Evolutionary conservation across 192 early-diverging fungal genomes (phyloP).

Genomic region (Funneliformis mosseae): DNA sequence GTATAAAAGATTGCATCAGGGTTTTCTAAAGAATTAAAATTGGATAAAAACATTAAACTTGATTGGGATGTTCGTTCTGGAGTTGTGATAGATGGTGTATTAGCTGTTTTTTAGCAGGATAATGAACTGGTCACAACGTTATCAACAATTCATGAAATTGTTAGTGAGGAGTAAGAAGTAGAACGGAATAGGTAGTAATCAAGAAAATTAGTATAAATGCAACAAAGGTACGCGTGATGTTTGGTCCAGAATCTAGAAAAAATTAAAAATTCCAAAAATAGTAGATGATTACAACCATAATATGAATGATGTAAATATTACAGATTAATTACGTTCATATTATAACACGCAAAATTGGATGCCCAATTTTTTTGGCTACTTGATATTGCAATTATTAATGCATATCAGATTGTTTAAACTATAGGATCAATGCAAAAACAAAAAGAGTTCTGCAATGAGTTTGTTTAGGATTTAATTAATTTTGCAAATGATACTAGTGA

Average conservation of each 20-base stretch:
- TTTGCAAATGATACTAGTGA: background rate
- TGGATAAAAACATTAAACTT: too few species aligned
- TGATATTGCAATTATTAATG: constrained; percentile 27
- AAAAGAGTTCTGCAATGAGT: constrained; percentile 19
- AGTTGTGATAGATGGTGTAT: constrained; percentile 22
- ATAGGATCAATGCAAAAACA: background rate
- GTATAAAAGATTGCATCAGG: constrained; percentile 15
- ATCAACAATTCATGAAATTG: constrained; percentile 38
- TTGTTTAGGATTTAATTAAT: constrained; percentile 17
- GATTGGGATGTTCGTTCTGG: constrained; percentile 32
- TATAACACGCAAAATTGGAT: constrained; percentile 33
- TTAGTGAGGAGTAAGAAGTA: background rate
- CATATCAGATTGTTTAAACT: background rate
- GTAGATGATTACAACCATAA: constrained; percentile 37
- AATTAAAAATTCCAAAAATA: constrained; percentile 27
- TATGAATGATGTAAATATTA: constrained; percentile 34
- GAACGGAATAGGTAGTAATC: background rate
- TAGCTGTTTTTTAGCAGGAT: constrained; percentile 38
- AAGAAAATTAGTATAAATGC: constrained; percentile 6
- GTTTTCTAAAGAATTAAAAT: too few species aligned
- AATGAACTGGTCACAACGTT: constrained; percentile 43
- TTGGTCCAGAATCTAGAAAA: constrained; percentile 28
- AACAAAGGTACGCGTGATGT: constrained; percentile 26
- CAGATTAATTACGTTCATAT: constrained; percentile 32
- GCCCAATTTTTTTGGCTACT: constrained; percentile 33